Conservation (phyloP, 176 grass and related monocot species). For the Elymus sibiricus region DNA sequence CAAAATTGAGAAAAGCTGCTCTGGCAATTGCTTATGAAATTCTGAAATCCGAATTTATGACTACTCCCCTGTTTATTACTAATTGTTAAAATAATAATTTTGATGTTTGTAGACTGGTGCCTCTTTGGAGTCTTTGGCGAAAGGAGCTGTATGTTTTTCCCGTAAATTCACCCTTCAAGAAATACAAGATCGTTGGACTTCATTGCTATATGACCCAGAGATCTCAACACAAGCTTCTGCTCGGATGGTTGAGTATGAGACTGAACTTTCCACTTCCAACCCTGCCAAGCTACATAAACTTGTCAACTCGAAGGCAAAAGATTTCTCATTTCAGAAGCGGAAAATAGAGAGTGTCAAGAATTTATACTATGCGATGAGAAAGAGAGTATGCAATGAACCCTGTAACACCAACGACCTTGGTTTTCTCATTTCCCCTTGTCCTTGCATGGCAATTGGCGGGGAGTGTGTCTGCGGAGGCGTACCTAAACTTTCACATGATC, state of each 20-base stretch:
- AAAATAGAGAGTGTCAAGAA: conserved; percentile 58
- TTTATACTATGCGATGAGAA: conserved; percentile 58
- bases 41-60: conserved; percentile 15
- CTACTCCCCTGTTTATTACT: conserved; percentile 2
- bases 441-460: conserved; percentile 27
- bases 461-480: conserved; percentile 33
- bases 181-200: conserved; percentile 65
- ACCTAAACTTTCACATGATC: conserved; percentile 31
- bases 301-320: conserved; percentile 58
- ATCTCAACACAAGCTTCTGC: conserved; percentile 46
- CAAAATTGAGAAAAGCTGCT: not conserved
- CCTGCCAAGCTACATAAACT: conserved; percentile 49
- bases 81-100: not conserved
- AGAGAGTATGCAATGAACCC: conserved; percentile 48
- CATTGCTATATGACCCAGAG: conserved; percentile 49
- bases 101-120: conserved; percentile 52
- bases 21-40: not conserved
- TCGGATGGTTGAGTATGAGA: conserved; percentile 52
- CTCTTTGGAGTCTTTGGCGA: conserved; percentile 64
- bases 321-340: conserved; percentile 57
- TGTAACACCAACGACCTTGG: conserved; percentile 38
- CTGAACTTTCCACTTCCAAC: conserved; percentile 49
- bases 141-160: conserved; percentile 68
- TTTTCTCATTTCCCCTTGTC: conserved; percentile 45
- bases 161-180: conserved; percentile 62